Evolutionary conservation across 495 filamentous ascomycete genomes (phyloP), one percentile per base, ranked within the genome.

Genomic region (Bacidia gigantensis): DNA sequence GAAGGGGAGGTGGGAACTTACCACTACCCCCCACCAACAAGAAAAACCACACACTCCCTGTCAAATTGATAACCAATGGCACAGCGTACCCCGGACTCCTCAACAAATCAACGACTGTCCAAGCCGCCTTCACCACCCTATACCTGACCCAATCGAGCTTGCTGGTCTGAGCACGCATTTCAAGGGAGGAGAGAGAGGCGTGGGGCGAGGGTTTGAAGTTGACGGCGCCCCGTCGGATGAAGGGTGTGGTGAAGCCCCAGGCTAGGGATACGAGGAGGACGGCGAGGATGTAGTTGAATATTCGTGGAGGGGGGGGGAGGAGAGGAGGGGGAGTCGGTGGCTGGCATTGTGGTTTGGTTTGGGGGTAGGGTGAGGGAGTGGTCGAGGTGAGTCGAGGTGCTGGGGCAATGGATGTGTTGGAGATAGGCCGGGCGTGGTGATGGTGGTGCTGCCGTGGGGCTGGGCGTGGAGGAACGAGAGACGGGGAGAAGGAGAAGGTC

Each of bases 41-140:
- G 62, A 98, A 98, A 60, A 98, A 98, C 92, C 92, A 98, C 55
- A 98, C 75, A 60, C 87, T 94, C 52, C 92, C 92, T 29, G 92
- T 95, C 58, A 96, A 65, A 61, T 98, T 98, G 24, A 95, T 71
- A 47, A 95, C 67, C 59, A 98, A 63, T 23, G 90, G 90, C 32
- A 94, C 62, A 11, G 87, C 83, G 66, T 98, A 98, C 23, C 76
- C 76, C n/a, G n/a, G n/a, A n/a, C n/a, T n/a, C n/a, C n/a, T n/a
- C n/a, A n/a, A n/a, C n/a, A n/a, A n/a, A 39, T 39, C 32, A 10
- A 39, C 32, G n/a, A n/a, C 32, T n/a, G 32, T 39, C 32, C 32
- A 39, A 10, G 32, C 32, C 32, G 32, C 32, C n/a, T 39, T 39
- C 3, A 52, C 17, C 0, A 42, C 10, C n/a, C 23, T 18, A 35